phyloP scores from a whole-genome alignment of 352 stramenopile genomes.

The Pythium chondricola region DNA sequence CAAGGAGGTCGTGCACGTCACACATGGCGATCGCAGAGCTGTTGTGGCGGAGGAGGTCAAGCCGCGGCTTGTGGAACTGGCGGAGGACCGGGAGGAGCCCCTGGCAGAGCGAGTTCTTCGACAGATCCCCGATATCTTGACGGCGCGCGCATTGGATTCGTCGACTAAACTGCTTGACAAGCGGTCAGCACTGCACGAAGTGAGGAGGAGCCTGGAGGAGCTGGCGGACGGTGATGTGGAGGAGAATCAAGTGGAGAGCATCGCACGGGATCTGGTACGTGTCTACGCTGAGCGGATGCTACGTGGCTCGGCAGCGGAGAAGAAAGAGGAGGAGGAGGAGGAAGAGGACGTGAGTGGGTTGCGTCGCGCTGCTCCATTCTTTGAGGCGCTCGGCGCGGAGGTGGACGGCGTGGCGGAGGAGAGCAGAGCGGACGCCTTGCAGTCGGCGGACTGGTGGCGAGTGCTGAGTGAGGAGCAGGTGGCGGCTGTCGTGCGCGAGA shows the following conservation, averaged over 20 bases:
- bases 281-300: slow-evolving; percentile 7
- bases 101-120: slow-evolving; percentile 10
- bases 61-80: slow-evolving; percentile 5
- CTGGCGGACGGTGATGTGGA: background rate
- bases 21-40: too few relatives aligned
- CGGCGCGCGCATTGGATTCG: background rate
- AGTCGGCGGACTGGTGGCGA: slow-evolving; percentile 15
- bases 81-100: slow-evolving; percentile 2
- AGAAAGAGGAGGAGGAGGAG: background rate
- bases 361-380: slow-evolving; percentile 8
- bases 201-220: slow-evolving; percentile 15
- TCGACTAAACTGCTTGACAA: background rate
- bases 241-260: slow-evolving; percentile 3
- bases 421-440: background rate
- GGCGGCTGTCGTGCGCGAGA: slow-evolving; percentile 10
- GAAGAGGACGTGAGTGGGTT: slow-evolving; percentile 15
- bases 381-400: slow-evolving; percentile 2
- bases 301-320: background rate
- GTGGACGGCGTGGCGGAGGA: too few relatives aligned
- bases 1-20: too few relatives aligned
- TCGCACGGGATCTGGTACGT: slow-evolving; percentile 6
- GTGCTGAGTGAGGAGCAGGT: slow-evolving; percentile 21
- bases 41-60: too few relatives aligned
- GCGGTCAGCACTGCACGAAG: too few relatives aligned
- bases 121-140: slow-evolving; percentile 16